These are phyloP conservation scores for Pythium chondricola DNA, from an alignment of 352 stramenopile species.

Conservation along the genomic window DNA sequence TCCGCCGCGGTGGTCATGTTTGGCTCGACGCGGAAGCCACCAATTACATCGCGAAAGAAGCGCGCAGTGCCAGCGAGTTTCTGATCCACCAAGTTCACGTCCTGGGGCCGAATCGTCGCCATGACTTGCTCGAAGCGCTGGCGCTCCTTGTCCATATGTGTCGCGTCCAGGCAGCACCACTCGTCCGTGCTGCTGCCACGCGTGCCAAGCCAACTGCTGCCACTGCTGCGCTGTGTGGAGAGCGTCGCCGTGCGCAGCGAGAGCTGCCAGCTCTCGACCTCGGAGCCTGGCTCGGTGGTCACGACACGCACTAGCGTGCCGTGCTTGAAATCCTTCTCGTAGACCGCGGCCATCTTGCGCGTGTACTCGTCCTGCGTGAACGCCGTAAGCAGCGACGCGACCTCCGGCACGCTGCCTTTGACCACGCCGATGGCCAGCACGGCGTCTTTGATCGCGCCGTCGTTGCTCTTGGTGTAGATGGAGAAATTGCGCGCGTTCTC, in stretches of 20 bases:
- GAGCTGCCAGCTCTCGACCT: neutral
- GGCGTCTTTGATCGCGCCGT: neutral
- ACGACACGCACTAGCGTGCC: conserved; percentile 5
- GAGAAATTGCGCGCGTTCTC: conserved; percentile 8
- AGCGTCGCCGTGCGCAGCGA: conserved; percentile 12
- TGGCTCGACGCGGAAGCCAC: neutral
- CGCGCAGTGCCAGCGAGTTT: neutral
- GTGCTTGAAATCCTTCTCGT: conserved; percentile 10
- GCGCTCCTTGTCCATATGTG: neutral
- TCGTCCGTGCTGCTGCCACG: conserved; percentile 7
- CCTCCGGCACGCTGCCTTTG: conserved; percentile 8
- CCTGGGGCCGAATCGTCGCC: conserved; percentile 1
- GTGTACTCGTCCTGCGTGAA: conserved; percentile 2
- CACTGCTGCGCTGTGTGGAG: neutral
- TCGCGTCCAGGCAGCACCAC: conserved; percentile 13
- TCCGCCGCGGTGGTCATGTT: neutral
- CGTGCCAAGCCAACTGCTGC: too few relatives aligned
- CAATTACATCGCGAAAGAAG: neutral
- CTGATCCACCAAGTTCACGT: neutral
- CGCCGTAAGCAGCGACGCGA: conserved; percentile 4
- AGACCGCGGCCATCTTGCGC: conserved; percentile 11
- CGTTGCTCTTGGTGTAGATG: conserved; percentile 10
- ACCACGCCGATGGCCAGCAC: conserved; percentile 14
- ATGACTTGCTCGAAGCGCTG: conserved; percentile 4
- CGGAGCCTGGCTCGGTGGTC: neutral